Evolutionary conservation across 2,329 filamentous ascomycete species (phyloP), one percentile per base, ranked within the genome.

Genomic region (Aschersonia sp.): DNA sequence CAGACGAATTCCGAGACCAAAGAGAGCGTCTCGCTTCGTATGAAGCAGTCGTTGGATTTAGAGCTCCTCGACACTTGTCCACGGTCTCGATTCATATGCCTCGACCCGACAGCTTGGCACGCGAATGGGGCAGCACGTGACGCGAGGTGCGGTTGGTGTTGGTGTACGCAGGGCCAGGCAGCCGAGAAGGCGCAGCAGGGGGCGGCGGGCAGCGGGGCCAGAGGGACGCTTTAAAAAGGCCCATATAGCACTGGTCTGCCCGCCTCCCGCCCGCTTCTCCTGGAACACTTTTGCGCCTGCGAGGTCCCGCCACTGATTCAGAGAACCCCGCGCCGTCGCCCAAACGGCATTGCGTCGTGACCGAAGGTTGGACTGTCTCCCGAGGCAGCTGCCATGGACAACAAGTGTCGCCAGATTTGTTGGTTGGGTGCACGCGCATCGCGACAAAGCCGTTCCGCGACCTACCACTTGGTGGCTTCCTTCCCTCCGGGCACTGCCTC

Each of bases 231-330:
- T 74, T 74, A 75, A 72, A 76, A 72, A 69, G 66, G 68, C 64
- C 72, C 73, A 77, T 74, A 77, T 73, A 75, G 67, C 65, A 63
- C 65, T 64, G 60, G 58, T 60, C 63, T 66, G 68, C 72, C 70
- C 68, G 64, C 68, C 61, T 46, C 49, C 60, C 30, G 44, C 44
- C 48, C 48, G 20, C 48, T 31, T 44, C 41, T 49, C 41, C 40
- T 43, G 12, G 40, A 43, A 40, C 12, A 9, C 35, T 40, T 12
- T 40, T 40, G 35, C 35, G 35, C 35, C 35, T 7, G 35, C 35
- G 7, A 12, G 7, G 7, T 7, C 35, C 35, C 35, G 7, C 35
- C 12, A 12, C 7, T 2, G 35, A 40, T 40, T 12, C 35, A 40
- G 12, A 12, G 35, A 7, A 9, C 35, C 12, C 35, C 20, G 20